Conservation (phyloP, 768 basidiomycete species). For the Naganishia randhawae region DNA sequence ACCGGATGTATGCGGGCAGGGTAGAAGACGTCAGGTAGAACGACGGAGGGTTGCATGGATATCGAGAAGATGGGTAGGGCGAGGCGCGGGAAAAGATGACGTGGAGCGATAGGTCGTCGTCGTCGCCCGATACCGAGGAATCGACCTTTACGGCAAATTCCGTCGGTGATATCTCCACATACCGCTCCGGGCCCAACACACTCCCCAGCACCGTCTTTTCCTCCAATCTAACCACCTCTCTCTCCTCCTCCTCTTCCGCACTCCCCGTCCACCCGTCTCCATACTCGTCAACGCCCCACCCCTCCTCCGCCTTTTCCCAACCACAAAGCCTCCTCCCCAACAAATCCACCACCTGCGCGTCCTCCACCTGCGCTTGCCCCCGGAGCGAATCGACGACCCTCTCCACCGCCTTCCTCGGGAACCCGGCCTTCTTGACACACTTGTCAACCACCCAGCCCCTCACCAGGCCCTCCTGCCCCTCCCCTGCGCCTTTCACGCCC, state of each 20-base stretch:
- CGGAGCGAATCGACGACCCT: constrained; percentile 53
- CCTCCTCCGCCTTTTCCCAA: constrained; percentile 41
- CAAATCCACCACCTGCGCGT: constrained; percentile 55
- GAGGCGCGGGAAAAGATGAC: constrained; percentile 59
- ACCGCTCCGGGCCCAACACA: constrained; percentile 47
- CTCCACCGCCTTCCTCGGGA: constrained; percentile 68
- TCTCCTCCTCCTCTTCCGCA: constrained; percentile 32
- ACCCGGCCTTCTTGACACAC: constrained; percentile 77
- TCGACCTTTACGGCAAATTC: constrained; percentile 42
- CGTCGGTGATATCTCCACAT: constrained; percentile 32
- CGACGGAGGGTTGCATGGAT: constrained; percentile 57
- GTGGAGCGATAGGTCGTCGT: constrained; percentile 59
- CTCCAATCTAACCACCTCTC: constrained; percentile 45
- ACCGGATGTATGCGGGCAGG: constrained; percentile 72
- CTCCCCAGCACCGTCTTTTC: constrained; percentile 51
- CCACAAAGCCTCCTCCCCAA: constrained; percentile 53
- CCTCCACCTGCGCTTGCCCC: constrained; percentile 46
- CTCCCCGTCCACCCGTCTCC: constrained; percentile 26
- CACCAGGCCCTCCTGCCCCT: constrained; percentile 54
- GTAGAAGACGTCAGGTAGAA: constrained; percentile 70
- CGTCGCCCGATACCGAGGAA: constrained; percentile 7
- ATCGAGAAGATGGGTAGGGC: constrained; percentile 54
- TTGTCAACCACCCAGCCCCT: constrained; percentile 76
- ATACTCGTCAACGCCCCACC: constrained; percentile 45
- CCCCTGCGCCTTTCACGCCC: constrained; percentile 35